A percentile compares a stretch with the other conserved stretches of the same genome.
These are phyloP conservation scores for Eucalyptus regnans DNA, from an alignment of 345 rosid genomes.

Conservation along the genomic window DNA sequence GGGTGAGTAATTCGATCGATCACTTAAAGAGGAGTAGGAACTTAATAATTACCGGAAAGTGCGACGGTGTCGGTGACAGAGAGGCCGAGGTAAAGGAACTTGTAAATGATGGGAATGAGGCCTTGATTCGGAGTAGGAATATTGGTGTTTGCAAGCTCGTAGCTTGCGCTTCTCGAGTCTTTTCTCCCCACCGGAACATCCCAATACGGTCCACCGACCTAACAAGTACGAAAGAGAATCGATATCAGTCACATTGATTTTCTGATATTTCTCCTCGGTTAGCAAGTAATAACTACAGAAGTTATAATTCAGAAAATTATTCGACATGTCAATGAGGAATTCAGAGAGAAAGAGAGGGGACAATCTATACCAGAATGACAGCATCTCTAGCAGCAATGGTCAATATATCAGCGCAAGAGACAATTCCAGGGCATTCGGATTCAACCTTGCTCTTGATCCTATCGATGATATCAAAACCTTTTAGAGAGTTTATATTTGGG, in stretches of 20 bases:
- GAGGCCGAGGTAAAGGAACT: conserved; percentile 64
- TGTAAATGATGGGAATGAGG: conserved; percentile 41
- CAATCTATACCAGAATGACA: conserved; percentile 40
- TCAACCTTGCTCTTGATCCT: conserved; percentile 80
- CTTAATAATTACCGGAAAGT: conserved; percentile 42
- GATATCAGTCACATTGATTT: background rate
- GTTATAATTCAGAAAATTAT: background rate
- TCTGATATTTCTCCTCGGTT: background rate
- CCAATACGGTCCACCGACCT: conserved; percentile 99
- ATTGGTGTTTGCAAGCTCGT: conserved; percentile 29
- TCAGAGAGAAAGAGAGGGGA: background rate
- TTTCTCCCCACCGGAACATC: conserved; percentile 91
- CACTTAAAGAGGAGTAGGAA: background rate
- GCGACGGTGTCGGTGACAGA: conserved; percentile 81
- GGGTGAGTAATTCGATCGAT: background rate
- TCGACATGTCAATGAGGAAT: background rate
- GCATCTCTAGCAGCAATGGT: conserved; percentile 91
- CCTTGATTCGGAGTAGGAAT: conserved; percentile 58
- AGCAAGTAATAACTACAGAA: background rate
- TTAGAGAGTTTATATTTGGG: conserved; percentile 37
- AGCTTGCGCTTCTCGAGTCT: conserved; percentile 71
- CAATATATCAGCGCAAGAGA: conserved; percentile 90
- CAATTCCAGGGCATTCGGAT: conserved; percentile 76
- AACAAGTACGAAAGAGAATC: background rate
- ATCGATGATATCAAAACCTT: conserved; percentile 60